Percentiles rank a stretch among this genome's conserved stretches.
Evolutionary conservation across 768 basidiomycete species (phyloP).

Genomic region (Lactarius akahatsu): DNA sequence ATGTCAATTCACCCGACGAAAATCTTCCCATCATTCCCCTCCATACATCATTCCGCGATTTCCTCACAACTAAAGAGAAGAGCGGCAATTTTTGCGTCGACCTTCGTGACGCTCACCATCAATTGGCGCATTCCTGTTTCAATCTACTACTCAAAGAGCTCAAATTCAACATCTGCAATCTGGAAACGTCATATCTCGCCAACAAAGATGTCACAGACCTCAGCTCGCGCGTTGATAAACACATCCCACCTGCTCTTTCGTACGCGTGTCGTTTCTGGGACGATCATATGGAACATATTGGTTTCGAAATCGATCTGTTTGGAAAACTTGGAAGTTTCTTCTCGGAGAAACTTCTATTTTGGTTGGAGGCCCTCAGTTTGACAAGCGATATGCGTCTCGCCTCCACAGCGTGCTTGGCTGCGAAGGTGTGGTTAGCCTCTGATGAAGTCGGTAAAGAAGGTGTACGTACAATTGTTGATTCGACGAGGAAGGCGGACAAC

Average conservation of each 20-base stretch:
- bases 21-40: neutral
- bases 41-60: conserved; percentile 2
- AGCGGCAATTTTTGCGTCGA: neutral
- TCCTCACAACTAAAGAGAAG: neutral
- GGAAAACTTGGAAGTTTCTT: neutral
- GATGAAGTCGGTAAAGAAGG: neutral
- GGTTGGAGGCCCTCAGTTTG: neutral
- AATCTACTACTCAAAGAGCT: neutral
- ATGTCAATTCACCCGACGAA: neutral
- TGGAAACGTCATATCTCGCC: neutral
- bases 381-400: neutral
- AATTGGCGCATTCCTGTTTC: neutral
- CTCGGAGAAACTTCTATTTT: neutral
- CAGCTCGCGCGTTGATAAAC: neutral
- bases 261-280: conserved; percentile 13
- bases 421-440: neutral
- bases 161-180: conserved; percentile 9
- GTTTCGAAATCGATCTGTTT: neutral
- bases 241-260: neutral
- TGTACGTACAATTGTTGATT: neutral
- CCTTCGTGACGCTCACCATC: neutral
- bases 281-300: neutral
- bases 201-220: conserved; percentile 1
- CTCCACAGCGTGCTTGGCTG: neutral
- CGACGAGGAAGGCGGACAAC: neutral